Evolutionary conservation across 371 early-diverging fungal species (phyloP), one percentile per base, ranked within the genome.

Genomic region (Catenaria anguillulae): DNA sequence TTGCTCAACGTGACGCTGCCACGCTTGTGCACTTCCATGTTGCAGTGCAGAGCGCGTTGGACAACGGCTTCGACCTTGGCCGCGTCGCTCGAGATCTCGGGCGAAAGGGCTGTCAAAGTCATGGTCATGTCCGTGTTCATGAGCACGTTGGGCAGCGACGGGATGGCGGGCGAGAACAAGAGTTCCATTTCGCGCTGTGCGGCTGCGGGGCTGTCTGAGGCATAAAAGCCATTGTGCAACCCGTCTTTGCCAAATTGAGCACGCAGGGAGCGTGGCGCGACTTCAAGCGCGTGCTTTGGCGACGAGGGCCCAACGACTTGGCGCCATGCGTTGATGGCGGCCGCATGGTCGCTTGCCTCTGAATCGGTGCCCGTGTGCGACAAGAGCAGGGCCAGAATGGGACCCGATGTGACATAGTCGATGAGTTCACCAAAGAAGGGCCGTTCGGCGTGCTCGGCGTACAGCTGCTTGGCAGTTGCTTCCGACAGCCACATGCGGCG

Each of bases 201-300:
- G 55, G 75, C 71, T 23, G 74, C 78, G 26, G 73, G 60, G n/a
- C 80, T 74, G 65, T 80, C 83, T 60, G 88, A 84, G 31, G 85
- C 88, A 67, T 90, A 86, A 0, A 81, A 78, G 48, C 84, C 88
- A 71, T 90, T 89, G 43, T 74, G 74, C 34, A 75, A 71, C 4
- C 74, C 70, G 63, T 81, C 80, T 24, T 76, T 77, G 29, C 91
- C 91, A 69, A 77, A 84, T 48, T 71, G 61, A 50, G 81, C 83
- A 33, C 83, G 75, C 33, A 82, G 66, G 10, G 40, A 40, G 15
- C 31, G 36, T 17, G 58, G 58, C 15, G 58, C 58, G 36, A 58
- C 58, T 35, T 58, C 58, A 1, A 17, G 58, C 17, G 58, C 58
- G 36, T 42, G 36, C 34, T 33, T 35, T 2, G 58, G 29, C 40